These are phyloP conservation scores for Xylaria sp. DNA, from an alignment of 2,329 filamentous ascomycete genomes.

Conservation along the genomic window DNA sequence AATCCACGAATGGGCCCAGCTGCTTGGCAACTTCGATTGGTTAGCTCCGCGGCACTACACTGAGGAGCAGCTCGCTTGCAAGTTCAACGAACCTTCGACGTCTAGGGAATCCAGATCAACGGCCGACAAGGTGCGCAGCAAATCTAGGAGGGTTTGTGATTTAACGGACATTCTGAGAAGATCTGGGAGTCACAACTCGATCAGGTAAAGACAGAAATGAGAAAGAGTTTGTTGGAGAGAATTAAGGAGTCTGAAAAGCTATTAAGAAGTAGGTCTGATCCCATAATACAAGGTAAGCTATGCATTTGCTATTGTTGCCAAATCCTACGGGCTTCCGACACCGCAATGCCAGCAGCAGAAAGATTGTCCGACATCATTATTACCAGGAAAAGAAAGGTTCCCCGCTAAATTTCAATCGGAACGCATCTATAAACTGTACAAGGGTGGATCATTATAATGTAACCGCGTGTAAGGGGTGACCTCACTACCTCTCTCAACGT, in stretches of 20 bases:
- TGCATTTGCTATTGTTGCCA: not conserved
- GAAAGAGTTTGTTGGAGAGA: not conserved
- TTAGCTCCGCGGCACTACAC: not conserved
- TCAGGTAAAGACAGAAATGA: not conserved
- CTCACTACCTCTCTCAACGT: not conserved
- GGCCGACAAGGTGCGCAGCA: not conserved
- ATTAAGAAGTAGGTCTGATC: not conserved
- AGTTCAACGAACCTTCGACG: not conserved
- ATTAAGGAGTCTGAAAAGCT: not conserved
- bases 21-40: slow-evolving; percentile 11
- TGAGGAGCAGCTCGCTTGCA: not conserved
- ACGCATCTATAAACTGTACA: not conserved
- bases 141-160: not conserved
- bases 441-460: not conserved
- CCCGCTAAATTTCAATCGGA: not conserved
- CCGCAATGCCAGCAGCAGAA: not conserved
- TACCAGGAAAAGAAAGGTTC: not conserved
- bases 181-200: not conserved
- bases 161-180: not conserved
- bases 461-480: not conserved
- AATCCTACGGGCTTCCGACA: not conserved
- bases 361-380: not conserved
- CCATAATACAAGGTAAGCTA: not conserved
- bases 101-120: slow-evolving; percentile 10
- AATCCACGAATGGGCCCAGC: slow-evolving; percentile 18